Evolutionary conservation across 495 filamentous ascomycete genomes (phyloP).

Genomic region (Apiosordaria backusii): DNA sequence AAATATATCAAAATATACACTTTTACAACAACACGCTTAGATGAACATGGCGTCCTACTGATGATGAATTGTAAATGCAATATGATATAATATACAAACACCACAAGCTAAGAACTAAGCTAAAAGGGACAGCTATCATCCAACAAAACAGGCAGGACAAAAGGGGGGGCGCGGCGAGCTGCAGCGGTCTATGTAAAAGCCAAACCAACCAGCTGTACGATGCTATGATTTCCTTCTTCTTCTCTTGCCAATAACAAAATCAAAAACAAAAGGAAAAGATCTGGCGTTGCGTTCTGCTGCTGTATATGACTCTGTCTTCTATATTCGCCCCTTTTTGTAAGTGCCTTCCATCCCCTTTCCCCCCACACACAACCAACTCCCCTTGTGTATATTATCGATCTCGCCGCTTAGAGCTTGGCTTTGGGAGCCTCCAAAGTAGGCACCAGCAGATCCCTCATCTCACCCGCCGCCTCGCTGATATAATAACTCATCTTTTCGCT

Average conservation of each 20-base stretch:
- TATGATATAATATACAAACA: not conserved
- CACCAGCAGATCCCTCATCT: constrained; percentile 83
- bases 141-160: not conserved
- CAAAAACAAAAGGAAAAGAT: too few species aligned
- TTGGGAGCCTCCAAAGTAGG: constrained; percentile 79
- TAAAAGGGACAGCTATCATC: not conserved
- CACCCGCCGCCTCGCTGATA: constrained; percentile 86
- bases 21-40: too few species aligned
- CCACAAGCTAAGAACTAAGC: not conserved
- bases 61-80: not conserved
- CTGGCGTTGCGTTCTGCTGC: too few species aligned
- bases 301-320: not conserved
- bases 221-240: not conserved
- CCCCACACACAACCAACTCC: too few species aligned
- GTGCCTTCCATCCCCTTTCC: too few species aligned
- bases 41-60: not conserved
- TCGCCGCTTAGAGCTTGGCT: constrained; percentile 72
- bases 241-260: not conserved
- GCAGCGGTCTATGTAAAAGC: not conserved
- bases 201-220: not conserved
- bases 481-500: constrained; percentile 92
- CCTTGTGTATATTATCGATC: too few species aligned
- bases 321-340: too few species aligned
- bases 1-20: not conserved
- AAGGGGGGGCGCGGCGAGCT: not conserved